Evolutionary conservation across 148 eudicot genomes (phyloP).

Genomic region (Nyssa sinensis): DNA sequence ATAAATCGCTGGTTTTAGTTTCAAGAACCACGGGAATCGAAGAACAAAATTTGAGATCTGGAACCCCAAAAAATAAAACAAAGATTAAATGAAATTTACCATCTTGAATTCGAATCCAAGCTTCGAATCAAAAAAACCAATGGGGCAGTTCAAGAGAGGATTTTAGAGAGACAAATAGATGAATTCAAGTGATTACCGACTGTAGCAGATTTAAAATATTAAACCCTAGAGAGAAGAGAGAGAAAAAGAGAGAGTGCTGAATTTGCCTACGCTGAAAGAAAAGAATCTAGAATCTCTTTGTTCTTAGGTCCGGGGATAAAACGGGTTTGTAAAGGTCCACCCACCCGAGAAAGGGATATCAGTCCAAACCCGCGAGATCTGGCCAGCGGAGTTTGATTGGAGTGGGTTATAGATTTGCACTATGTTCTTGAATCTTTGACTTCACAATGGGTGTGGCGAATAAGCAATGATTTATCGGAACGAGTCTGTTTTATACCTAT

Average conservation of each 20-base stretch:
- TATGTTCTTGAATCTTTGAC: too few species aligned
- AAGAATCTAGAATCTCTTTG: too few species aligned
- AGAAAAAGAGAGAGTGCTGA: background rate
- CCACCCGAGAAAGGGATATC: too few species aligned
- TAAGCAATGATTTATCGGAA: too few species aligned
- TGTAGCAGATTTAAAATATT: background rate
- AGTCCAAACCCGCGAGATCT: too few species aligned
- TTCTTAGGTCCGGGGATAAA: too few species aligned
- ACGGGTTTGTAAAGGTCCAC: too few species aligned
- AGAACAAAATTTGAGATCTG: conserved; percentile 7
- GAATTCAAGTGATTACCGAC: background rate
- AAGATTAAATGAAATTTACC: background rate
- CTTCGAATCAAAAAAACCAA: background rate
- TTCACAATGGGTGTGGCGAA: too few species aligned
- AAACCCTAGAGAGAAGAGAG: background rate
- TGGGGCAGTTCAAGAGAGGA: background rate
- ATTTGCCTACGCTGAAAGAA: background rate
- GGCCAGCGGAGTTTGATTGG: too few species aligned
- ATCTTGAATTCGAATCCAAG: conserved; percentile 6
- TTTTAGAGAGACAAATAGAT: background rate
- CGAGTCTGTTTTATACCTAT: too few species aligned
- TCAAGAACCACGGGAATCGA: background rate
- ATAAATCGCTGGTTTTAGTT: background rate
- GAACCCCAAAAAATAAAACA: background rate
- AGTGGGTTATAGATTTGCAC: too few species aligned